Conservation (phyloP, 2,329 filamentous ascomycete species). For the Thermoascus crustaceus region DNA sequence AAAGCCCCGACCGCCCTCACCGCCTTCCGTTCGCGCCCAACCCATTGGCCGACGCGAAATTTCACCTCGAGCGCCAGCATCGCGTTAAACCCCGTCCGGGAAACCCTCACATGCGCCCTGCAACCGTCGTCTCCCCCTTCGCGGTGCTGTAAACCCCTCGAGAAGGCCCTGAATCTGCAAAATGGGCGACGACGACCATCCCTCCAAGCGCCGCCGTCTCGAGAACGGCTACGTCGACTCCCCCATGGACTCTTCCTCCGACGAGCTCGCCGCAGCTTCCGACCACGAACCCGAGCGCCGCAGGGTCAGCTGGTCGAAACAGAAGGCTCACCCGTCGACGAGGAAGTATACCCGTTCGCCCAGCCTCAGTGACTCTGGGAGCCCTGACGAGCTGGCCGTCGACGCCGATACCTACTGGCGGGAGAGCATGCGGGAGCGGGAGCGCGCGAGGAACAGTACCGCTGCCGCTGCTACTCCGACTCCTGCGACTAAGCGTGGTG, state of each 20-base stretch:
- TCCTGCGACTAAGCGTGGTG: too few relatives aligned
- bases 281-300: slow-evolving; percentile 28
- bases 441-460: neutral
- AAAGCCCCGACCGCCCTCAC: slow-evolving; percentile 10
- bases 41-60: slow-evolving; percentile 10
- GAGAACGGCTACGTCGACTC: slow-evolving; percentile 18
- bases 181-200: slow-evolving; percentile 20
- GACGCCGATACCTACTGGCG: slow-evolving; percentile 31
- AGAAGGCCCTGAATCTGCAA: slow-evolving; percentile 5
- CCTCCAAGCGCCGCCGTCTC: slow-evolving; percentile 25
- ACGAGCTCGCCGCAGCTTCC: slow-evolving; percentile 31
- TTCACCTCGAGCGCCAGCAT: slow-evolving; percentile 5
- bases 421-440: slow-evolving; percentile 8
- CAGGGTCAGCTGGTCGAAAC: slow-evolving; percentile 26
- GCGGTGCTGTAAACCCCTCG: neutral
- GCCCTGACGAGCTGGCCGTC: slow-evolving; percentile 39
- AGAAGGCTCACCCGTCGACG: slow-evolving; percentile 23
- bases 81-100: slow-evolving; percentile 6
- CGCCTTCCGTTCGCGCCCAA: slow-evolving; percentile 11
- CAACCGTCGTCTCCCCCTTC: neutral
- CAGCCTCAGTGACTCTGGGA: slow-evolving; percentile 27
- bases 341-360: slow-evolving; percentile 19
- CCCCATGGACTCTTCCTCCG: slow-evolving; percentile 29
- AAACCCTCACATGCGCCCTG: neutral
- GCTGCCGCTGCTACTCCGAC: too few relatives aligned